phyloP scores from a whole-genome alignment of 306 rosid genomes.

The Potentilla sterilis region DNA sequence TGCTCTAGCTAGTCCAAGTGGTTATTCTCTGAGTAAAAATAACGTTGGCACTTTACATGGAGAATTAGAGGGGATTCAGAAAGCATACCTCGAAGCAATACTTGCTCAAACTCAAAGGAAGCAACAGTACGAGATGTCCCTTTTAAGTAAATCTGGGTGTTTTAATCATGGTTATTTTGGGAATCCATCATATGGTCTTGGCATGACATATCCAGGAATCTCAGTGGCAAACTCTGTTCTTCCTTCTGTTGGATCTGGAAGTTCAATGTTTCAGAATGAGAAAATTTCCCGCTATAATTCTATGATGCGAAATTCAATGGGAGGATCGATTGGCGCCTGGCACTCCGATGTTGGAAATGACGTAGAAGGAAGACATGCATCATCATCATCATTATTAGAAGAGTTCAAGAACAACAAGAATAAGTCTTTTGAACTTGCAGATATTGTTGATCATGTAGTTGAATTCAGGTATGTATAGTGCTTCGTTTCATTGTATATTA shows the following conservation, averaged over 20 bases:
- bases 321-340: slow-evolving; percentile 59
- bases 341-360: slow-evolving; percentile 57
- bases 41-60: slow-evolving; percentile 53
- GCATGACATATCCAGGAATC: slow-evolving; percentile 63
- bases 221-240: slow-evolving; percentile 44
- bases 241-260: slow-evolving; percentile 63
- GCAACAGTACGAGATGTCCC: slow-evolving; percentile 74
- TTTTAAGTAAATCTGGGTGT: slow-evolving; percentile 57
- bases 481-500: slow-evolving; percentile 14
- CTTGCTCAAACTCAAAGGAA: slow-evolving; percentile 71
- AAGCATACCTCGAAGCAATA: slow-evolving; percentile 69
- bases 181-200: slow-evolving; percentile 60
- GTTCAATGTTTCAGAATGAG: slow-evolving; percentile 61
- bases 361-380: slow-evolving; percentile 50
- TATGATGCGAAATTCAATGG: slow-evolving; percentile 64
- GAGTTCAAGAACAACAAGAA: slow-evolving; percentile 91
- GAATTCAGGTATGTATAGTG: slow-evolving; percentile 69
- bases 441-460: slow-evolving; percentile 71
- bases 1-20: slow-evolving; percentile 47
- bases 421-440: slow-evolving; percentile 82
- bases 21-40: slow-evolving; percentile 53
- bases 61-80: slow-evolving; percentile 64
- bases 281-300: slow-evolving; percentile 46
- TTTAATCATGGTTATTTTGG: slow-evolving; percentile 52
- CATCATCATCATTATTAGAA: slow-evolving; percentile 53